phyloP scores from a whole-genome alignment of 2,329 filamentous ascomycete genomes.

The Tolypocladium endophyticum region DNA sequence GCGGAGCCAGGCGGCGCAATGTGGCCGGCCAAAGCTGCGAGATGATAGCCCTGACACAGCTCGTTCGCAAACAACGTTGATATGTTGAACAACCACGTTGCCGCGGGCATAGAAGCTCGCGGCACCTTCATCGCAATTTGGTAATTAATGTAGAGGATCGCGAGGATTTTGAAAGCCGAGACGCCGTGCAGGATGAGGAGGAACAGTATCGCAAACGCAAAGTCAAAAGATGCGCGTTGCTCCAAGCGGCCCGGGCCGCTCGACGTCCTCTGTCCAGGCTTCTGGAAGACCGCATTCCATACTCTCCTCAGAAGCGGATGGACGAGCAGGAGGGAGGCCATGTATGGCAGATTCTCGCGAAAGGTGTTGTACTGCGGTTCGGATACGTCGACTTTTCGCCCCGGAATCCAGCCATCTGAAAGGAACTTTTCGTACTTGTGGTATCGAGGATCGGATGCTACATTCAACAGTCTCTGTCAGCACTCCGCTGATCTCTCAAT shows the following conservation, averaged over 20 bases:
- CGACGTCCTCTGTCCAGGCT: slow-evolving; percentile 19
- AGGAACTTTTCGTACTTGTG: slow-evolving; percentile 60
- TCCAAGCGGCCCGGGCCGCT: slow-evolving; percentile 48
- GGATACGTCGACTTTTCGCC: slow-evolving; percentile 84
- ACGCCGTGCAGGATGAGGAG: slow-evolving; percentile 73
- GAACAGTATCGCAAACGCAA: slow-evolving; percentile 69
- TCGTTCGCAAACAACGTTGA: slow-evolving; percentile 83
- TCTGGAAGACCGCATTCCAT: slow-evolving; percentile 50
- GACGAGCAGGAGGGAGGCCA: slow-evolving; percentile 60
- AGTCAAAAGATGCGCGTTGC: slow-evolving; percentile 73
- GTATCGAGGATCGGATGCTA: slow-evolving; percentile 76
- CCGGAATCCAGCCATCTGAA: slow-evolving; percentile 80
- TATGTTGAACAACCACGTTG: slow-evolving; percentile 88
- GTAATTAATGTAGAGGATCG: slow-evolving; percentile 76
- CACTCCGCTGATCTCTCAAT: neutral
- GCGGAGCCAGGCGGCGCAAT: slow-evolving; percentile 31
- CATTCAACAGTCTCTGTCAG: neutral
- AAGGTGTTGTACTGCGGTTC: slow-evolving; percentile 83
- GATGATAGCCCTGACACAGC: slow-evolving; percentile 65
- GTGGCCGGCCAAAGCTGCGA: slow-evolving; percentile 49
- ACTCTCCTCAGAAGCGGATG: slow-evolving; percentile 69
- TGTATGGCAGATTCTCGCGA: slow-evolving; percentile 74
- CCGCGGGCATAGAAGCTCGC: slow-evolving; percentile 56
- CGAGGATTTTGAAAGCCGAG: slow-evolving; percentile 70
- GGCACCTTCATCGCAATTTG: slow-evolving; percentile 64